A percentile compares a stretch with the other conserved stretches of the same genome.
Conservation (phyloP, 495 filamentous ascomycete genomes). For the Sordaria brevicollis region DNA sequence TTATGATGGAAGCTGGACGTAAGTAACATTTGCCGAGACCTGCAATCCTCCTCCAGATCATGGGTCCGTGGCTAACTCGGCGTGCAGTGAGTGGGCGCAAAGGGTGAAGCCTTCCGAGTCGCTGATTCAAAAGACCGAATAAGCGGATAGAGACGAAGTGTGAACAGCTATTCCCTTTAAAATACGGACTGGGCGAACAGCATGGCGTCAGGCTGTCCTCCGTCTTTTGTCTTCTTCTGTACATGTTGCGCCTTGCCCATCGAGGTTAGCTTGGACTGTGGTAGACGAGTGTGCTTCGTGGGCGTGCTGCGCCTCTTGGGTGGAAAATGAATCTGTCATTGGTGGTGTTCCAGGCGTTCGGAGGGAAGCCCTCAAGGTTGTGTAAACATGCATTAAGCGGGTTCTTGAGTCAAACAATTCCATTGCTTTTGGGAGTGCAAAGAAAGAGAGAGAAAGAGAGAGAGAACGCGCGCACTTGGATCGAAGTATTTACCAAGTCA, state of each 20-base stretch:
- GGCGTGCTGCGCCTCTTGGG: neutral
- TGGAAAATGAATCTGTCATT: neutral
- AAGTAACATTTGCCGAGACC: constrained; percentile 33
- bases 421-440: neutral
- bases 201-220: neutral
- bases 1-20: constrained; percentile 99
- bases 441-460: too few species aligned
- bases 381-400: neutral
- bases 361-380: neutral
- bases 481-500: neutral
- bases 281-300: neutral
- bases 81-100: constrained; percentile 61
- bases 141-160: neutral
- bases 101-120: constrained; percentile 36
- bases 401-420: neutral
- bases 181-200: neutral
- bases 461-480: neutral
- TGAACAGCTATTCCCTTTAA: neutral
- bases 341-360: neutral
- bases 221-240: neutral
- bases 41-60: neutral
- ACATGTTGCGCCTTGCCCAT: neutral
- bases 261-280: neutral
- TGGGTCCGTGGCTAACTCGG: neutral
- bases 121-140: constrained; percentile 25